Base-by-base conservation (phyloP, 2,329 filamentous ascomycete genomes). In the Nannizziopsis barbatae region DNA sequence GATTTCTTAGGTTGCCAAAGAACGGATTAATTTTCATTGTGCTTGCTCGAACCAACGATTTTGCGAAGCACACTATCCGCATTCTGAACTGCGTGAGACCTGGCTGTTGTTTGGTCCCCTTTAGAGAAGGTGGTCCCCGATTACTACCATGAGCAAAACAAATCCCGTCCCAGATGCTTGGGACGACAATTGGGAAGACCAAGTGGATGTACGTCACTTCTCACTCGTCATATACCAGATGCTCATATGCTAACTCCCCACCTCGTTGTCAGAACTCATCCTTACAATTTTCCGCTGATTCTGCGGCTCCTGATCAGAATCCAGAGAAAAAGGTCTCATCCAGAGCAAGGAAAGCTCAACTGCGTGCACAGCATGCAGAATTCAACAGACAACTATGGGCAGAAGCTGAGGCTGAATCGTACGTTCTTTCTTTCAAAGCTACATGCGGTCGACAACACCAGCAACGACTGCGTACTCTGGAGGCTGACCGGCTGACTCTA, bases 331-430 rank as follows among this genome's bases (percentile, higher is more conserved):
- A 71, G 56, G 57, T 67, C 41, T 69, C 69, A 9, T 65, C 67
- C 17, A 79, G 77, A 56, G 64, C 87, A 51, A 81, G 79, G 55
- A 88, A 84, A 61, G 80, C 85, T 3, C 84, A 95, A 66, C 80
- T 83, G 37, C 74, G 84, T 53, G 86, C 84, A 10, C 78, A 83
- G 62, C 90, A 96, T 64, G 79, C 77, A 22, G 87, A 95, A 63
- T 76, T 82, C 46, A 94, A 95, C 64, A 80, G 82, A 59, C 84
- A 84, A 65, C 69, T 95, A 49, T 95, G 90, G 90, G 80, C 92
- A 60, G 82, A 87, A 60, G 90, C 89, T 82, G 92, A 79, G 90
- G 80, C 92, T 61, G 82, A 87, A 61, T 90, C 89, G 83, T 92
- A 79, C 18, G 58, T 56, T 12, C 31, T 15, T 14, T 18, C 9